Percentiles rank a stretch among this genome's conserved stretches.
Conservation (phyloP, 306 rosid species). For the Mimosa pudica region DNA sequence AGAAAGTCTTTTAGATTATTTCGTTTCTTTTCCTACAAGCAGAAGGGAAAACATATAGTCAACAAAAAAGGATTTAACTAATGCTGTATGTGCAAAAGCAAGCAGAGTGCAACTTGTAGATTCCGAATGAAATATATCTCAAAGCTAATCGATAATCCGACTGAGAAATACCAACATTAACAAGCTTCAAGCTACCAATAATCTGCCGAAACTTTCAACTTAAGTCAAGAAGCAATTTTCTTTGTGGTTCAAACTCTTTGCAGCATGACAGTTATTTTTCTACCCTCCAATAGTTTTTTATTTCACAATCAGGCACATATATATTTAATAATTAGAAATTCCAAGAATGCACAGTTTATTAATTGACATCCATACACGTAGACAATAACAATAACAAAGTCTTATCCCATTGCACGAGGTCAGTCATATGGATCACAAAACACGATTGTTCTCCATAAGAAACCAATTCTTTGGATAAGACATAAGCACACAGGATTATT, state of each 20-base stretch:
- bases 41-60: constrained; percentile 12
- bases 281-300: not conserved
- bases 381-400: no score
- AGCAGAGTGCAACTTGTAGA: not conserved
- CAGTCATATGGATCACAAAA: no score
- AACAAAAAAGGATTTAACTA: constrained; percentile 19
- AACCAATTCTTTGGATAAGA: no score
- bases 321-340: not conserved
- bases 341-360: not conserved
- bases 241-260: not conserved
- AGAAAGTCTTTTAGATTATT: constrained; percentile 83
- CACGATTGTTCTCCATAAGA: no score
- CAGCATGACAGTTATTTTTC: constrained; percentile 10
- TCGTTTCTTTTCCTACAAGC: constrained; percentile 84
- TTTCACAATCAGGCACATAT: constrained; percentile 12
- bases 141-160: constrained; percentile 12
- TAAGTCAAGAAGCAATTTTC: constrained; percentile 16
- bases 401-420: no score
- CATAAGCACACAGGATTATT: not conserved
- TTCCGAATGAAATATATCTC: not conserved
- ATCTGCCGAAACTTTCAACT: constrained; percentile 1
- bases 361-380: not conserved
- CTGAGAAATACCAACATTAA: not conserved
- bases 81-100: not conserved
- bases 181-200: constrained; percentile 7